phyloP scores from a whole-genome alignment of 495 filamentous ascomycete genomes.

The Xeromyces bisporus region DNA sequence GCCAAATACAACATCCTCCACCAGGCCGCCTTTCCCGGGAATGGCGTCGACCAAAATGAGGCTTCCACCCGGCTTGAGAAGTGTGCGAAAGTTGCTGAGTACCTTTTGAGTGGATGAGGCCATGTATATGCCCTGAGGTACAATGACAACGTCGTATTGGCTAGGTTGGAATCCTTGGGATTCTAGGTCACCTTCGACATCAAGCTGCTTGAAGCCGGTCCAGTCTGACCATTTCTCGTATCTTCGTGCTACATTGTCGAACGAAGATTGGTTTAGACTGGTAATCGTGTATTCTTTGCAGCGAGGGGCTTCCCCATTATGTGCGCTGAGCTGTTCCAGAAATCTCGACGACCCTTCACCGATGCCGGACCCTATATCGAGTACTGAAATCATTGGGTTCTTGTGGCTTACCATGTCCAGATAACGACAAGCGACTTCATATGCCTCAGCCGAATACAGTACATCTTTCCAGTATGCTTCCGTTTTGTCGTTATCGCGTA shows the following conservation, averaged over 20 bases:
- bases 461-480: too few species aligned
- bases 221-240: neutral
- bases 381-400: constrained; percentile 14
- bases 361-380: constrained; percentile 21
- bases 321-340: constrained; percentile 1
- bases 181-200: neutral
- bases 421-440: neutral
- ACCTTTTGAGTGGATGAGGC: neutral
- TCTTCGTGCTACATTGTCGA: too few species aligned
- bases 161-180: neutral
- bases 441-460: too few species aligned
- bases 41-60: neutral
- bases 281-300: neutral
- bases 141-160: neutral
- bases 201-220: neutral
- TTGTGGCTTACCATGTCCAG: constrained; percentile 10
- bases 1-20: neutral
- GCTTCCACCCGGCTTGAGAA: neutral
- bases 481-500: too few species aligned
- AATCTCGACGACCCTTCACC: constrained; percentile 11
- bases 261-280: too few species aligned
- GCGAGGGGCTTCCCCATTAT: neutral
- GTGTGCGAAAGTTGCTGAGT: neutral
- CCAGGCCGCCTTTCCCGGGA: neutral
- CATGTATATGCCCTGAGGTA: neutral